phyloP scores from a whole-genome alignment of 2,329 filamentous ascomycete species.

The Colletotrichum brevisporum region DNA sequence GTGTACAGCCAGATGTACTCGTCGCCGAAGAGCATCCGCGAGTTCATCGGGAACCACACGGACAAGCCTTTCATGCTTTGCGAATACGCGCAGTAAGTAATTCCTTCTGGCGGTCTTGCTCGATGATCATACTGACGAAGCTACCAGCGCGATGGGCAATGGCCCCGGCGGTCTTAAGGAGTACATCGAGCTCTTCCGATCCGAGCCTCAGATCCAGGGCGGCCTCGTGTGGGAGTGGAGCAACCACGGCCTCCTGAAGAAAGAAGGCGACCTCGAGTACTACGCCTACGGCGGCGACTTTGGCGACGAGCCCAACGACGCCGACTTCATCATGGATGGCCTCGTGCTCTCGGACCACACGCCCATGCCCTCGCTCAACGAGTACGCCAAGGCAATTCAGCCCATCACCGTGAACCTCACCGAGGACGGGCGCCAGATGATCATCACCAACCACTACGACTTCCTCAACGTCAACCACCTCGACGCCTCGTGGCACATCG shows the following conservation, averaged over 20 bases:
- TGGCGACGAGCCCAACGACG: constrained; percentile 71
- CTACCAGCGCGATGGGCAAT: constrained; percentile 74
- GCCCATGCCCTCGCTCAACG: constrained; percentile 64
- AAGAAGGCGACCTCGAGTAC: constrained; percentile 58
- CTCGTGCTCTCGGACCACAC: constrained; percentile 63
- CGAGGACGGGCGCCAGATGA: constrained; percentile 53
- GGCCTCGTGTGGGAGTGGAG: constrained; percentile 77
- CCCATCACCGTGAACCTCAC: constrained; percentile 66
- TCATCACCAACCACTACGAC: constrained; percentile 68
- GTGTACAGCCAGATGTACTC: constrained; percentile 78
- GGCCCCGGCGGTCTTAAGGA: constrained; percentile 77
- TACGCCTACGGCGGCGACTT: constrained; percentile 75
- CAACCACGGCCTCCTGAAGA: constrained; percentile 66
- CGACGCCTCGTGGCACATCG: constrained; percentile 57
- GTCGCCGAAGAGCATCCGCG: constrained; percentile 58
- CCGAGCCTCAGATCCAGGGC: constrained; percentile 65
- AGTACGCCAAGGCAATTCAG: constrained; percentile 72
- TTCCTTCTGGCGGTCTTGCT: too few species aligned
- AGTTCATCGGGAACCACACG: constrained; percentile 54
- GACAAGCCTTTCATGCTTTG: constrained; percentile 71
- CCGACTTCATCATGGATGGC: constrained; percentile 72
- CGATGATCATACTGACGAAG: not conserved
- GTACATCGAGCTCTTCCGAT: constrained; percentile 76
- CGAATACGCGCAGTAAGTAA: constrained; percentile 65
- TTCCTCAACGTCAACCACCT: constrained; percentile 66